Base-by-base conservation (phyloP, 2,329 filamentous ascomycete genomes). In the Coniochaeta prunicola region DNA sequence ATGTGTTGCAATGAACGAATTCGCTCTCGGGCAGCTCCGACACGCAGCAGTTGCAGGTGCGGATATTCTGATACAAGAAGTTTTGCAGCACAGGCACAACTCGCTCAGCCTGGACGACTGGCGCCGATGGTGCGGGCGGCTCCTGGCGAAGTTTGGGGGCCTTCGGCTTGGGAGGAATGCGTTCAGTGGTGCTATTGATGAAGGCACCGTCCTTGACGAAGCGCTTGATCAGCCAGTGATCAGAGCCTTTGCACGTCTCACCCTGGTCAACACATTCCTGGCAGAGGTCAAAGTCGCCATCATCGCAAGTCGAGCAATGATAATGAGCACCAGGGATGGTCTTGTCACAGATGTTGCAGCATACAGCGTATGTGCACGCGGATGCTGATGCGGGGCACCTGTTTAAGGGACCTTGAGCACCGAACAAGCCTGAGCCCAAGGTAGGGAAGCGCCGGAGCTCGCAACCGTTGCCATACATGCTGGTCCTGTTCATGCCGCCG, bases 171-270 rank as follows among this genome's bases (percentile, higher is more conserved):
- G 89, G 86, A 38, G 84, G 79, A 60, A 96, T 80, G 26, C 82
- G 89, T 75, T 96, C 90, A 1, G 92, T 97, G 24, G 84, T 91
- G 79, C 92, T 97, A 74, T 86, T 91, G 64, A 91, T 83, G 59
- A 97, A 87, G 63, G 85, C 80, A 56, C 92, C 93, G 60, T 92
- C 82, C 67, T 87, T 81, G 62, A 96, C 84, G 63, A 85, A 86
- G 60, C 94, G 88, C 83, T 96, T 97, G 73, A 97, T 93, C 74
- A 99, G 80, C 92, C 92, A 97, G 76, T 99, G 94, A 63, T 85
- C 83, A 31, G 87, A 82, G 59, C 87, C 87, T 62, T 86, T 83
- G 77, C 96, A 99, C 42, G 89, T 83, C 59, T 89, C 80, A 63
- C 92, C 92, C 45, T 80, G 77, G 56, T 86, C 82, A 54, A 97